phyloP scores from a whole-genome alignment of 352 stramenopile species.

The Globisporangium recalcitrans region DNA sequence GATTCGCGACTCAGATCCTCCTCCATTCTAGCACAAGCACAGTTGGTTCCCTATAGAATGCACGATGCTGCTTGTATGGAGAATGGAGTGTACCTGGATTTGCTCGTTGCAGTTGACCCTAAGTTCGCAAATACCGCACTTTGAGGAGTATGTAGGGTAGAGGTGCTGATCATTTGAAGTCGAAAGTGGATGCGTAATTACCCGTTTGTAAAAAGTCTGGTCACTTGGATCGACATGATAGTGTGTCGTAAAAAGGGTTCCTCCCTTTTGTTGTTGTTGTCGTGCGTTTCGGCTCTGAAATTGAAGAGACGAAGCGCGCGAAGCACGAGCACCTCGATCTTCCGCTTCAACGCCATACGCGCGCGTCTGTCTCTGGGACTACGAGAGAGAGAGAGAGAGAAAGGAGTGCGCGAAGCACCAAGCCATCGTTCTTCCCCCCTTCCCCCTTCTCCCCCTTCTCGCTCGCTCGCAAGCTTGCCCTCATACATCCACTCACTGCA shows the following conservation, averaged over 20 bases:
- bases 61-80: neutral
- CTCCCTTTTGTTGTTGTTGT: neutral
- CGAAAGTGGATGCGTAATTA: too few species aligned
- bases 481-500: neutral
- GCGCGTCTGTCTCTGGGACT: neutral
- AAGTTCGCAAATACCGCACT: too few species aligned
- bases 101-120: too few species aligned
- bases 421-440: too few species aligned
- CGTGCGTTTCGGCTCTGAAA: slow-evolving; percentile 2
- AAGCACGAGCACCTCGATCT: neutral
- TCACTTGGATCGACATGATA: neutral
- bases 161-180: too few species aligned
- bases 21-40: neutral
- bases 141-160: too few species aligned
- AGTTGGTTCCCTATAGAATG: neutral
- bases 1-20: neutral
- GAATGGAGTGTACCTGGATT: neutral
- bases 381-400: too few species aligned
- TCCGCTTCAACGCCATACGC: neutral
- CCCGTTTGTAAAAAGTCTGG: neutral
- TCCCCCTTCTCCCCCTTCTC: too few species aligned
- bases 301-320: neutral
- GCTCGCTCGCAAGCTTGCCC: too few species aligned
- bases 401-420: neutral
- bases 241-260: slow-evolving; percentile 2